phyloP scores from a whole-genome alignment of 2,329 filamentous ascomycete genomes.

The Beauveria sp. region DNA sequence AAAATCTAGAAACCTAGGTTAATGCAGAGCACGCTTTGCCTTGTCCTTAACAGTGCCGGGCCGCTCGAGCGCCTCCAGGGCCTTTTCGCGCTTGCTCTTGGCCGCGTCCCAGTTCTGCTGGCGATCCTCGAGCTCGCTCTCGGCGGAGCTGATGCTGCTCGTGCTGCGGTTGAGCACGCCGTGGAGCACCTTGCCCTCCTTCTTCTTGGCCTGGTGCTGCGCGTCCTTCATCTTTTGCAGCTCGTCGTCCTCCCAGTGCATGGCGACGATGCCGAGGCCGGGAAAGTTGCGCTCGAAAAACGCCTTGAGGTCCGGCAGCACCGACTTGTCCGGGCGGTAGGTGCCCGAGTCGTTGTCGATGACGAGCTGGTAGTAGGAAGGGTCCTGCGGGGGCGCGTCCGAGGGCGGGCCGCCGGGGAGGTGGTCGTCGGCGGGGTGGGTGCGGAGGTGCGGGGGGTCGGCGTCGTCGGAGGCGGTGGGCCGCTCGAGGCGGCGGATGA shows the following conservation, averaged over 20 bases:
- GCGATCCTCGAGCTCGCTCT: conserved; percentile 43
- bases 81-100: conserved; percentile 45
- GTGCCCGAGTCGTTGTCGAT: conserved; percentile 96
- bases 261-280: conserved; percentile 63
- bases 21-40: conserved; percentile 10
- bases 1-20: not conserved
- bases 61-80: conserved; percentile 43
- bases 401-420: conserved; percentile 39
- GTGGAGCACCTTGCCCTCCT: conserved; percentile 41
- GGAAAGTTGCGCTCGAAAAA: conserved; percentile 71
- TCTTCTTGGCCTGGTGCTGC: conserved; percentile 69
- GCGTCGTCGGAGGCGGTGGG: conserved; percentile 36
- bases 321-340: conserved; percentile 75
- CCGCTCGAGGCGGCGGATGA: conserved; percentile 61
- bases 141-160: conserved; percentile 44
- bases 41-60: conserved; percentile 37
- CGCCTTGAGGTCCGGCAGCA: conserved; percentile 61
- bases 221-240: conserved; percentile 68
- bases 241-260: conserved; percentile 72
- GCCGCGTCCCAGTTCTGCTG: conserved; percentile 32
- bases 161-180: conserved; percentile 52
- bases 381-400: conserved; percentile 36
- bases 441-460: conserved; percentile 33
- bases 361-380: conserved; percentile 68
- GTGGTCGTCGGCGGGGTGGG: conserved; percentile 45